Evolutionary conservation across 768 basidiomycete species (phyloP).

Genomic region (Hygrocybe punicea): DNA sequence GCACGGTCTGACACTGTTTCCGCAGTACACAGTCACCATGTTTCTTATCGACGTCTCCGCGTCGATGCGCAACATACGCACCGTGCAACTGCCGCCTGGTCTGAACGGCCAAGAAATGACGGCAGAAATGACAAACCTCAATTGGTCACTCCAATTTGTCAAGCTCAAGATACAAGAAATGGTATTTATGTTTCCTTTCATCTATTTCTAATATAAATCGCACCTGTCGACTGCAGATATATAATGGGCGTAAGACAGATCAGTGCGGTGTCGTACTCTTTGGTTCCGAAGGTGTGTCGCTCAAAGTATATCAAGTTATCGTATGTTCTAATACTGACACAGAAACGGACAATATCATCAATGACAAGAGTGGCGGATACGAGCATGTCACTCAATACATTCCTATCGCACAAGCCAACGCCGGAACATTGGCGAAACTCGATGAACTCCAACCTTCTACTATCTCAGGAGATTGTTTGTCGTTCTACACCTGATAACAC

Average conservation of each 20-base stretch:
- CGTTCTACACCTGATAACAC: background rate
- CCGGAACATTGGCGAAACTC: conserved; percentile 62
- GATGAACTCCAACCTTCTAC: conserved; percentile 56
- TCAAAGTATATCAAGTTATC: background rate
- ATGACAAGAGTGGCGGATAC: conserved; percentile 62
- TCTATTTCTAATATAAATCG: background rate
- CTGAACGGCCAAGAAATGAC: conserved; percentile 48
- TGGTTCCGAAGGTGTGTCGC: conserved; percentile 66
- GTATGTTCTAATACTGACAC: background rate
- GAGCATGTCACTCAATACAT: conserved; percentile 71
- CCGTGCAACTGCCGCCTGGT: conserved; percentile 53
- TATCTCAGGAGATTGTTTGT: conserved; percentile 64
- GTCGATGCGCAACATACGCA: conserved; percentile 70
- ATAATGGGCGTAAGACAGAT: conserved; percentile 88
- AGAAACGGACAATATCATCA: conserved; percentile 68
- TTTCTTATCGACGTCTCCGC: conserved; percentile 86
- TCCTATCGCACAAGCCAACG: conserved; percentile 62
- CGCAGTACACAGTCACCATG: conserved; percentile 80
- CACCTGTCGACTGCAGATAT: conserved; percentile 58
- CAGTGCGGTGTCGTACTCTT: conserved; percentile 87
- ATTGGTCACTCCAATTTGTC: conserved; percentile 81
- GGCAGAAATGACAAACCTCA: conserved; percentile 69
- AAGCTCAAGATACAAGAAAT: conserved; percentile 91
- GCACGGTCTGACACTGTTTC: conserved; percentile 13
- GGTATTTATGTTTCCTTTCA: conserved; percentile 40